These are phyloP conservation scores for Cutaneotrichosporon sp. DNA, from an alignment of 1,284 basidiomycete species.

Conservation along the genomic window DNA sequence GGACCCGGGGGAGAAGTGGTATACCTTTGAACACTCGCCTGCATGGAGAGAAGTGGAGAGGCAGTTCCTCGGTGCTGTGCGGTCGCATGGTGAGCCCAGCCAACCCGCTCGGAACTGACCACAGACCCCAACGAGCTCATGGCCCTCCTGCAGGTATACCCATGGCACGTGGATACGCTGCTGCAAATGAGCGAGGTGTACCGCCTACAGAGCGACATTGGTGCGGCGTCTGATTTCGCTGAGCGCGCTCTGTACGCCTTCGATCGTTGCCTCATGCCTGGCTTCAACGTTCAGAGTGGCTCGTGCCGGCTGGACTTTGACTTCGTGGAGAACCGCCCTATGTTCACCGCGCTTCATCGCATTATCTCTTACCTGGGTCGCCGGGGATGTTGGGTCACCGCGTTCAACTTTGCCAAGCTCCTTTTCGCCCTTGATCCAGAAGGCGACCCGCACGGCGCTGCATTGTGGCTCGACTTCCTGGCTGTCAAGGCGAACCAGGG, in stretches of 20 bases:
- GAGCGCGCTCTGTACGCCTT: conserved; percentile 83
- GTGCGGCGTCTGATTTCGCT: conserved; percentile 75
- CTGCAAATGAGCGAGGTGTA: conserved; percentile 74
- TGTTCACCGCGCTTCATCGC: conserved; percentile 61
- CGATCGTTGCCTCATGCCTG: conserved; percentile 75
- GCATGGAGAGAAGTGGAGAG: conserved; percentile 73
- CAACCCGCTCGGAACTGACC: background rate
- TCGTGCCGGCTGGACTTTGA: conserved; percentile 79
- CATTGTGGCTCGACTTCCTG: conserved; percentile 78
- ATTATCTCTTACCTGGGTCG: conserved; percentile 76
- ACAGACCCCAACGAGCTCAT: conserved; percentile 52
- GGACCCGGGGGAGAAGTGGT: conserved; percentile 64
- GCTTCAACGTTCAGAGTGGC: conserved; percentile 75
- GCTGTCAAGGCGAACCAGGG: conserved; percentile 72
- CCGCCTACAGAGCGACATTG: conserved; percentile 77
- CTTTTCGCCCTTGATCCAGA: conserved; percentile 75
- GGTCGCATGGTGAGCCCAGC: conserved; percentile 63
- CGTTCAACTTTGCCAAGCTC: conserved; percentile 80
- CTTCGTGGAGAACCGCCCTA: conserved; percentile 46
- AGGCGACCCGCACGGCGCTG: conserved; percentile 75
- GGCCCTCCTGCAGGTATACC: conserved; percentile 51
- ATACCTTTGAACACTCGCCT: conserved; percentile 77
- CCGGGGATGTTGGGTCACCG: conserved; percentile 78
- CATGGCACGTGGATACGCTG: conserved; percentile 85
- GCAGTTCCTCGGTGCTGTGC: conserved; percentile 71